These are phyloP conservation scores for Colletotrichum sp. DNA, from an alignment of 2,329 filamentous ascomycete genomes.

Conservation along the genomic window DNA sequence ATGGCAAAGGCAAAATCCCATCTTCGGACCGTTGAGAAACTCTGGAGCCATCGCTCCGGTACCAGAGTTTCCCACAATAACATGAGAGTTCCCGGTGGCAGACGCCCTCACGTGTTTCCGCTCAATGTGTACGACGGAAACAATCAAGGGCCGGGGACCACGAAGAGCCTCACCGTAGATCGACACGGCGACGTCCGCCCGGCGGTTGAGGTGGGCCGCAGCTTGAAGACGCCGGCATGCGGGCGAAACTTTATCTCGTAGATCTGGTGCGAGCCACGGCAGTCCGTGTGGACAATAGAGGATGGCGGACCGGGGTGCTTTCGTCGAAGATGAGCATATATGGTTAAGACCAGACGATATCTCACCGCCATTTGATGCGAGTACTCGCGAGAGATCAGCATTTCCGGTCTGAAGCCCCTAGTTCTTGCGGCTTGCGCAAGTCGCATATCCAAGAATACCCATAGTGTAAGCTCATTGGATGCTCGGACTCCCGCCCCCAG, in stretches of 20 bases:
- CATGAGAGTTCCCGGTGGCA: background rate
- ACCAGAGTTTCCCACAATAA: background rate
- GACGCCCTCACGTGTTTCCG: background rate
- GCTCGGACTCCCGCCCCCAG: background rate
- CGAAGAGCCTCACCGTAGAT: slow-evolving; percentile 11
- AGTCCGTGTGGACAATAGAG: background rate
- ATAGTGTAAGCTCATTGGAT: slow-evolving; percentile 2
- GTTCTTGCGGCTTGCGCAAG: background rate
- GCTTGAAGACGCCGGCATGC: background rate
- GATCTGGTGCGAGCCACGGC: background rate
- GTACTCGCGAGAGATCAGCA: background rate
- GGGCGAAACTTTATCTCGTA: slow-evolving; percentile 10
- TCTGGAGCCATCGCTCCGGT: slow-evolving; percentile 6
- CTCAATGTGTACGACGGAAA: background rate
- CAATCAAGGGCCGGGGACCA: background rate
- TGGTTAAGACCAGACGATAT: background rate
- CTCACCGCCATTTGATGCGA: slow-evolving; percentile 14
- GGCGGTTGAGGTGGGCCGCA: background rate
- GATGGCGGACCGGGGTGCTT: background rate
- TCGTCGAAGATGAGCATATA: background rate
- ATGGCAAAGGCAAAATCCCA: slow-evolving; percentile 6
- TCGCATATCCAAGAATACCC: background rate
- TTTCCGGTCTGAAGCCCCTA: background rate
- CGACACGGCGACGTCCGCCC: slow-evolving; percentile 5
- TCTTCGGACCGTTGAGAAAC: slow-evolving; percentile 3